Evolutionary conservation across 2,329 filamentous ascomycete species (phyloP).

Genomic region (Trichoderma harzianum): DNA sequence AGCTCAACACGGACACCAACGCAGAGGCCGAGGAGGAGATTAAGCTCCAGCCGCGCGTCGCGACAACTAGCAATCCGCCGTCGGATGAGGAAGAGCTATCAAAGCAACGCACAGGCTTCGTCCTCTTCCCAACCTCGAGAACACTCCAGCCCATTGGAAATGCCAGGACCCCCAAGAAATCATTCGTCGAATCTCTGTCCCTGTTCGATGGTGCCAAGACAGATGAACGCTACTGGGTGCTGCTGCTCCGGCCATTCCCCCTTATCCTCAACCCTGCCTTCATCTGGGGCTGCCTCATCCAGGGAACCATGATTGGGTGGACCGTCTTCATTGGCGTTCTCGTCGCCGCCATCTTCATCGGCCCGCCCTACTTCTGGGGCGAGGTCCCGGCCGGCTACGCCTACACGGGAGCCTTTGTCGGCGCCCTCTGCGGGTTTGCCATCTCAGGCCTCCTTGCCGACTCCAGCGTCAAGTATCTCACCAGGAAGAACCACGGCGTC

Average conservation of each 20-base stretch:
- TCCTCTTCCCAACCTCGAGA: conserved; percentile 32
- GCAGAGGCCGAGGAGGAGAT: conserved; percentile 28
- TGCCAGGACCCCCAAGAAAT: conserved; percentile 46
- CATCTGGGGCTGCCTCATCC: conserved; percentile 73
- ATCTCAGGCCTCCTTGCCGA: conserved; percentile 75
- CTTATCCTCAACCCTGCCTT: conserved; percentile 83
- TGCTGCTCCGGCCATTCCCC: conserved; percentile 71
- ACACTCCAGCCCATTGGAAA: conserved; percentile 36
- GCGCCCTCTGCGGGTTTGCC: conserved; percentile 72
- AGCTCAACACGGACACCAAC: conserved; percentile 67
- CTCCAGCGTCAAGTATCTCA: conserved; percentile 66
- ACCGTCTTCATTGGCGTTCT: conserved; percentile 88
- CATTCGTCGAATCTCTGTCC: conserved; percentile 58
- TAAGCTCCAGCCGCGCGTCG: conserved; percentile 10
- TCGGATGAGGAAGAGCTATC: neutral
- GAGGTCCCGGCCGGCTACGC: conserved; percentile 81
- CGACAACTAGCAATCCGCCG: neutral
- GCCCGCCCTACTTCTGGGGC: conserved; percentile 75
- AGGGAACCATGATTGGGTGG: conserved; percentile 91
- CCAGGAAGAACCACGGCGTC: conserved; percentile 70
- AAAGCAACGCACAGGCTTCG: conserved; percentile 26
- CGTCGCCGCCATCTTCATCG: conserved; percentile 76
- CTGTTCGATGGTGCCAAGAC: conserved; percentile 82
- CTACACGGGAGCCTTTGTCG: conserved; percentile 82
- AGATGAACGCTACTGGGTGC: conserved; percentile 65